Evolutionary conservation across 768 basidiomycete species (phyloP).

Genomic region (Lactarius evosmus): DNA sequence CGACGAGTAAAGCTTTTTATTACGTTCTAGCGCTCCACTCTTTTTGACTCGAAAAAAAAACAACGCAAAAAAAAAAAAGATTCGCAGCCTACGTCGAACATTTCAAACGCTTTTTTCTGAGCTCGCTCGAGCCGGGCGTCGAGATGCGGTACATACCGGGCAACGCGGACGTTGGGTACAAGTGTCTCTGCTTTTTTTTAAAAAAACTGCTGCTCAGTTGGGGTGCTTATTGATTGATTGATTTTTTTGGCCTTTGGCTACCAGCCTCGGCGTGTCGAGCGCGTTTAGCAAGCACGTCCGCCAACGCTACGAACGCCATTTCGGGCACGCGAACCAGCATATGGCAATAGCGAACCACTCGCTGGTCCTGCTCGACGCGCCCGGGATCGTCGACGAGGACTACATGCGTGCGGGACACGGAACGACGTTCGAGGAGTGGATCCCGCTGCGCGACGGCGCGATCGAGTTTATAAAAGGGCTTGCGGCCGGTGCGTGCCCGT

Average conservation of each 20-base stretch:
- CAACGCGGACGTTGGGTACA: slow-evolving; percentile 84
- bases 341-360: slow-evolving; percentile 66
- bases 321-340: slow-evolving; percentile 66
- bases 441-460: slow-evolving; percentile 49
- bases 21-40: too few species aligned
- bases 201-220: not conserved
- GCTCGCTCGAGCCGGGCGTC: slow-evolving; percentile 39
- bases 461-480: slow-evolving; percentile 57
- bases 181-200: not conserved
- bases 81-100: slow-evolving; percentile 66
- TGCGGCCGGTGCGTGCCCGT: slow-evolving; percentile 36
- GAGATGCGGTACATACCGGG: slow-evolving; percentile 77
- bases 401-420: slow-evolving; percentile 56
- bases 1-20: slow-evolving; percentile 77
- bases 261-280: slow-evolving; percentile 21
- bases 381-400: slow-evolving; percentile 81
- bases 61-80: slow-evolving; percentile 48
- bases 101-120: slow-evolving; percentile 63
- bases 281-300: slow-evolving; percentile 41
- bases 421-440: slow-evolving; percentile 54
- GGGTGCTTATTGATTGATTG: too few species aligned
- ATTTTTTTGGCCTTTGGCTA: not conserved
- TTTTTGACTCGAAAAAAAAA: too few species aligned
- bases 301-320: slow-evolving; percentile 53
- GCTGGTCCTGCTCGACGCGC: slow-evolving; percentile 69